These are phyloP conservation scores for Gomphus bonarii DNA, from an alignment of 1,284 basidiomycete genomes.

Conservation along the genomic window DNA sequence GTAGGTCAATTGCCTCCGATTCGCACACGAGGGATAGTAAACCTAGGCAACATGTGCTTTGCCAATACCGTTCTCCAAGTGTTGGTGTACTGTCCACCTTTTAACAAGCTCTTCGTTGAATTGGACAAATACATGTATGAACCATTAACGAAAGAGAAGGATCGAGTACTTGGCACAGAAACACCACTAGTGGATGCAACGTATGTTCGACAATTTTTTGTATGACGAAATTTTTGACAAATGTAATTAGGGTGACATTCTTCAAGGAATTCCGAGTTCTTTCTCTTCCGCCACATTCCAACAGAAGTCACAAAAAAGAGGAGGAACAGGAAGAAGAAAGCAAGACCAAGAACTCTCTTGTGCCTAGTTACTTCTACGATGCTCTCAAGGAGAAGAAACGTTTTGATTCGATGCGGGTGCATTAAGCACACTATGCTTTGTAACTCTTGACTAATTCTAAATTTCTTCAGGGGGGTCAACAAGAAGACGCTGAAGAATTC, in stretches of 20 bases:
- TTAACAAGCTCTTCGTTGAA: constrained; percentile 71
- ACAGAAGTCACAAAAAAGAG: constrained; percentile 21
- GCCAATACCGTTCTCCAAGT: constrained; percentile 92
- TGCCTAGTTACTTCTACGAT: constrained; percentile 87
- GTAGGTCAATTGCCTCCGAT: constrained; percentile 35
- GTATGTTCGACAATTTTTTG: constrained; percentile 17
- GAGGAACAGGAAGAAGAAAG: constrained; percentile 28
- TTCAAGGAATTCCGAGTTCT: constrained; percentile 58
- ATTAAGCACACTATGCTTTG: constrained; percentile 5
- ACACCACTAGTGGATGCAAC: constrained; percentile 79
- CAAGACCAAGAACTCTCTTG: constrained; percentile 58
- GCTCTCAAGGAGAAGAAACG: constrained; percentile 93
- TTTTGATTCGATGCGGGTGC: constrained; percentile 85
- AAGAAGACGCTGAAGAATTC: constrained; percentile 98
- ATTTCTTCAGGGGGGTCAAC: constrained; percentile 65
- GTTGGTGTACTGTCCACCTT: constrained; percentile 82
- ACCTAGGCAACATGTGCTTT: constrained; percentile 97
- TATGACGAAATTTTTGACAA: background rate
- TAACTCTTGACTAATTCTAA: background rate
- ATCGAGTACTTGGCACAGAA: constrained; percentile 27
- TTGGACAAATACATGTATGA: constrained; percentile 44
- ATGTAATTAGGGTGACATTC: constrained; percentile 51
- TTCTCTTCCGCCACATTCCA: constrained; percentile 18
- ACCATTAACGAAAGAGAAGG: constrained; percentile 20
- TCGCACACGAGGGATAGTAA: constrained; percentile 78